Evolutionary conservation across 1,284 basidiomycete species (phyloP).

Genomic region (Leccinum fuscescens): DNA sequence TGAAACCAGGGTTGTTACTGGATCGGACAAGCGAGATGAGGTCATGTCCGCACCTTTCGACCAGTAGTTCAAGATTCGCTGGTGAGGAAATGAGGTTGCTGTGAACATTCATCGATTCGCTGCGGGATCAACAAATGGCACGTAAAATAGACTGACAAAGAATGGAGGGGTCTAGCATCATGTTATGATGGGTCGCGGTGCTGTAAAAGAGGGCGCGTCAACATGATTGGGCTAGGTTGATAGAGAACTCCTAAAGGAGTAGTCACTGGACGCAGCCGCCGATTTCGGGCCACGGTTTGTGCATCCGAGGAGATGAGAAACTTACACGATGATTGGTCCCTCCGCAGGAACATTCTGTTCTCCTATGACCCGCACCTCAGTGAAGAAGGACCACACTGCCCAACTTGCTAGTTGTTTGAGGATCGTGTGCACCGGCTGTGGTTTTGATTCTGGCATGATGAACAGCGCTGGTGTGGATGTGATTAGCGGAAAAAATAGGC

Average conservation of each 20-base stretch:
- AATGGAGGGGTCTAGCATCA: slow-evolving; percentile 85
- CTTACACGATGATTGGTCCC: slow-evolving; percentile 87
- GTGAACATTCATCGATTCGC: slow-evolving; percentile 18
- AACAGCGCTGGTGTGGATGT: slow-evolving; percentile 1
- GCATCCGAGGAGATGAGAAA: slow-evolving; percentile 20
- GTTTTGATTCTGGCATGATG: slow-evolving; percentile 33
- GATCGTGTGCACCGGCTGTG: slow-evolving; percentile 53
- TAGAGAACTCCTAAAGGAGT: slow-evolving; percentile 1
- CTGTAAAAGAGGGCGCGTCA: slow-evolving; percentile 40
- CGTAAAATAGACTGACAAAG: slow-evolving; percentile 57
- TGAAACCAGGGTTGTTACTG: slow-evolving; percentile 14
- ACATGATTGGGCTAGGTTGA: slow-evolving; percentile 3
- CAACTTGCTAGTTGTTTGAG: slow-evolving; percentile 69
- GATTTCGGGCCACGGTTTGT: not conserved
- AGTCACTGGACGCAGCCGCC: not conserved
- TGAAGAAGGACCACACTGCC: slow-evolving; percentile 84
- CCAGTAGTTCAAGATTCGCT: slow-evolving; percentile 90
- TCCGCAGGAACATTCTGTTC: slow-evolving; percentile 81
- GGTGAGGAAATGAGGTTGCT: slow-evolving; percentile 78
- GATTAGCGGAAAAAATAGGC: slow-evolving; percentile 4
- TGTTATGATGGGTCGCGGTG: slow-evolving; percentile 86
- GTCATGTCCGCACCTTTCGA: slow-evolving; percentile 61
- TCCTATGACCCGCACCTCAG: slow-evolving; percentile 79
- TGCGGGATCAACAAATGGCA: slow-evolving; percentile 11
- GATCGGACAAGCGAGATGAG: slow-evolving; percentile 10